phyloP scores from a whole-genome alignment of 805 yeast species.

The Metschnikowia proteae region DNA sequence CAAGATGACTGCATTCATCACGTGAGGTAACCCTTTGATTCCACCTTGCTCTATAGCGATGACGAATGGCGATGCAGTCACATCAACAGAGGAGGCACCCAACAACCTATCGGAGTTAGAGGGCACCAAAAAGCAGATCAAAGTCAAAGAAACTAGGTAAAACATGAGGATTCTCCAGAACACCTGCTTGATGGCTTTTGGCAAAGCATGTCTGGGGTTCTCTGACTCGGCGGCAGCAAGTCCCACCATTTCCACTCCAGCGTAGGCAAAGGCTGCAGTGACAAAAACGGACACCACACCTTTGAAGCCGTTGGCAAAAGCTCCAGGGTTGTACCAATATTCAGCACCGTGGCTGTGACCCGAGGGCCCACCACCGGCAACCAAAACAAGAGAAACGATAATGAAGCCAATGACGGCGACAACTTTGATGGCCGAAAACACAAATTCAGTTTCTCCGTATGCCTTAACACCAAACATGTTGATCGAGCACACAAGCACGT shows the following conservation, averaged over 20 bases:
- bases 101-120: constrained; percentile 43
- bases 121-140: constrained; percentile 69
- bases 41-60: constrained; percentile 66
- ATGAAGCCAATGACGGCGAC: constrained; percentile 47
- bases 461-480: constrained; percentile 52
- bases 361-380: constrained; percentile 54
- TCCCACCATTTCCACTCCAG: constrained; percentile 72
- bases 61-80: constrained; percentile 74
- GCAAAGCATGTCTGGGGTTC: constrained; percentile 64
- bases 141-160: constrained; percentile 55
- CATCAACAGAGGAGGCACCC: constrained; percentile 49
- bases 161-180: constrained; percentile 77
- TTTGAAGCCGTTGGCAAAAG: constrained; percentile 62
- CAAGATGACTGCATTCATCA: constrained; percentile 66
- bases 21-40: constrained; percentile 58
- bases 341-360: constrained; percentile 54
- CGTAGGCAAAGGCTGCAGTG: constrained; percentile 72
- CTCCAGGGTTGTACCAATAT: constrained; percentile 65
- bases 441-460: constrained; percentile 56
- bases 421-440: constrained; percentile 46
- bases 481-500: constrained; percentile 43
- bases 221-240: constrained; percentile 74
- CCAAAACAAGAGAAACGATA: constrained; percentile 44
- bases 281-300: constrained; percentile 72
- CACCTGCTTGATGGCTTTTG: constrained; percentile 74